A percentile compares a stretch with the other conserved stretches of the same genome.
phyloP scores from a whole-genome alignment of 148 eudicot genomes.

The Nepenthes mirabilis region DNA sequence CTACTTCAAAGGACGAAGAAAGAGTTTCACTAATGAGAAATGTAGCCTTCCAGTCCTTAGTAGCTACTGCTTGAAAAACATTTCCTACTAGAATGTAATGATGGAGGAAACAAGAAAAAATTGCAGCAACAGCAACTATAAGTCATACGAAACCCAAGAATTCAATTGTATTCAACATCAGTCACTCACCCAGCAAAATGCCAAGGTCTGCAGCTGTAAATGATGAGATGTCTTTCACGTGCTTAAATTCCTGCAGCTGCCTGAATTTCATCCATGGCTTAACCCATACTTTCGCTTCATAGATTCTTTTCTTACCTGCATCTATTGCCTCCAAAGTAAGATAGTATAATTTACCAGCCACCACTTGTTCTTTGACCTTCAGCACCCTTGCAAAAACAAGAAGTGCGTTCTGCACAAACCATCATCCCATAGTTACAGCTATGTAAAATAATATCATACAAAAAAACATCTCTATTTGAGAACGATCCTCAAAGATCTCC shows the following conservation, averaged over 20 bases:
- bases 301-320: conserved; percentile 35
- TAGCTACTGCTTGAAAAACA: no score
- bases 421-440: not conserved
- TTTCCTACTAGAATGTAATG: no score
- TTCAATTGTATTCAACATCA: not conserved
- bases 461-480: not conserved
- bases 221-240: conserved; percentile 15
- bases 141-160: not conserved
- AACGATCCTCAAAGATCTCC: not conserved
- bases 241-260: conserved; percentile 59
- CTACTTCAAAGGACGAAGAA: no score
- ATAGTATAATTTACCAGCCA: conserved; percentile 46
- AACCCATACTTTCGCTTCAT: conserved; percentile 74
- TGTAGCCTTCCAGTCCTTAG: no score
- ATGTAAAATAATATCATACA: not conserved
- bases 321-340: conserved; percentile 53
- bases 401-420: conserved; percentile 23
- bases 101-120: not conserved
- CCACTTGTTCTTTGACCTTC: conserved; percentile 39
- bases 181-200: conserved; percentile 21
- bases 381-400: conserved; percentile 32
- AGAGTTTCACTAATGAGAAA: no score
- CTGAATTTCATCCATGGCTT: conserved; percentile 69
- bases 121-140: not conserved
- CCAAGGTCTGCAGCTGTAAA: conserved; percentile 27